Base-by-base conservation (phyloP, 306 rosid species). In the Trichosanthes cucumerina region DNA sequence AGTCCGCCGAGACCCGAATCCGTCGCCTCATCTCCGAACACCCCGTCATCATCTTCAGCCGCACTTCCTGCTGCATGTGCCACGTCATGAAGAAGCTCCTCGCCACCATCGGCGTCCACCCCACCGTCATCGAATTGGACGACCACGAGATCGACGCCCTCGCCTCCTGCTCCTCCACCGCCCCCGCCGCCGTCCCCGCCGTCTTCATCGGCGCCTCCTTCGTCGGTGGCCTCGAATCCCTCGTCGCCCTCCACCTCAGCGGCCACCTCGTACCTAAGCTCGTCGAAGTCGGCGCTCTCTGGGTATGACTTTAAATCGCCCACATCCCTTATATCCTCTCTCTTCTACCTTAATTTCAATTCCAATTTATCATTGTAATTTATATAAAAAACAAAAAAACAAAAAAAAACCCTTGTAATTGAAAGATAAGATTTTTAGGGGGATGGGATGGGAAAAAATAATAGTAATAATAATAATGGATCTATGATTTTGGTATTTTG, bases 31-130 rank as follows among this genome's bases (percentile, higher is more conserved):
- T 96, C 46, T 82, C 98, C 11, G 99, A 96, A 84, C 90, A 96
- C 65, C 99, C 99, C 0, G 99, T 96, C 4, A 88, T 96, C 80
- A 92, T 96, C 81, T 96, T 96, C 86, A 88, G 91, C 84, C 90
- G 96, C 9, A 90, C 84, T 62, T 86, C 98, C 1, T 96, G 99
- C 83, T 96, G 91, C 97, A 96, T 96, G 99, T 96, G 98, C 89
- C 99, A 91, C 85, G 99, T 96, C 89, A 96, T 96, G 98, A 96
- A 96, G 90, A 88, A 90, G 73, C 97, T 96, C 59, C 97, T 96
- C 10, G 92, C 90, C 80, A 88, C 89, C 75, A 85, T 92, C 60
- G 98, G 99, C 0, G 99, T 91, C 73, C 90, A 96, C 86, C 99
- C 99, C 0, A 91, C 97, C 69, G 99, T 96, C 83, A 96, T 96